A percentile compares a stretch with the other conserved stretches of the same genome.
These are phyloP conservation scores for Pistacia integerrima DNA, from an alignment of 345 rosid genomes.

Conservation along the genomic window DNA sequence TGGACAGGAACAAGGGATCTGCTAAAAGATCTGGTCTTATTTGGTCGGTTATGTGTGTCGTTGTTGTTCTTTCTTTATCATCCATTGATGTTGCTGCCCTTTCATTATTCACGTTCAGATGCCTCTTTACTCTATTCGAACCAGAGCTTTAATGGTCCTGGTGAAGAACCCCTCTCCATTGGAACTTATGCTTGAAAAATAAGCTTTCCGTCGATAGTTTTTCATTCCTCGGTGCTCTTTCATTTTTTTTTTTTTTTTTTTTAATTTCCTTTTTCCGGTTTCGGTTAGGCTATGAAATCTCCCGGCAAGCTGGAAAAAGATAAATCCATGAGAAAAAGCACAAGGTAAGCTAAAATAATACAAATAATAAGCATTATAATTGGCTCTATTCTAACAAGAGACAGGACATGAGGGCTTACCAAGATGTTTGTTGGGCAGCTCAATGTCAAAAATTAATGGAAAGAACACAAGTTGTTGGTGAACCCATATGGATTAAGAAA, in stretches of 20 bases:
- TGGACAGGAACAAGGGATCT: constrained; percentile 44
- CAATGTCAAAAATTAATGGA: constrained; percentile 38
- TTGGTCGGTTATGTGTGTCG: constrained; percentile 41
- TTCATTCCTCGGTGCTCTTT: background rate
- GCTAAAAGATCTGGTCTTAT: constrained; percentile 39
- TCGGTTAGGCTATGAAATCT: constrained; percentile 22
- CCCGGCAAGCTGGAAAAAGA: constrained; percentile 29
- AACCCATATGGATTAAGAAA: constrained; percentile 47
- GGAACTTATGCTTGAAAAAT: constrained; percentile 1
- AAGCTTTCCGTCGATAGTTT: constrained; percentile 10
- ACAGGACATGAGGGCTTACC: constrained; percentile 43
- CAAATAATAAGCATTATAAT: too few relatives aligned
- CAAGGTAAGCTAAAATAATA: background rate
- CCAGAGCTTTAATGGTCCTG: constrained; percentile 14
- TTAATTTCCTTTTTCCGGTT: constrained; percentile 16
- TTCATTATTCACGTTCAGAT: constrained; percentile 36
- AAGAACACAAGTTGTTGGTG: constrained; percentile 56
- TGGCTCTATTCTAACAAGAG: constrained; percentile 1
- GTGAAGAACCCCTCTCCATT: constrained; percentile 9
- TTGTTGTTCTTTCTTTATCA: constrained; percentile 18
- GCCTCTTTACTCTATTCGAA: constrained; percentile 18
- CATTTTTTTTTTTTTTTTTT: background rate
- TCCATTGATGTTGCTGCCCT: constrained; percentile 45
- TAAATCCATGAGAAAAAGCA: background rate
- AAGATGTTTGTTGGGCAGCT: constrained; percentile 46